phyloP scores from a whole-genome alignment of 352 stramenopile genomes.

The Globisporangium lucens region DNA sequence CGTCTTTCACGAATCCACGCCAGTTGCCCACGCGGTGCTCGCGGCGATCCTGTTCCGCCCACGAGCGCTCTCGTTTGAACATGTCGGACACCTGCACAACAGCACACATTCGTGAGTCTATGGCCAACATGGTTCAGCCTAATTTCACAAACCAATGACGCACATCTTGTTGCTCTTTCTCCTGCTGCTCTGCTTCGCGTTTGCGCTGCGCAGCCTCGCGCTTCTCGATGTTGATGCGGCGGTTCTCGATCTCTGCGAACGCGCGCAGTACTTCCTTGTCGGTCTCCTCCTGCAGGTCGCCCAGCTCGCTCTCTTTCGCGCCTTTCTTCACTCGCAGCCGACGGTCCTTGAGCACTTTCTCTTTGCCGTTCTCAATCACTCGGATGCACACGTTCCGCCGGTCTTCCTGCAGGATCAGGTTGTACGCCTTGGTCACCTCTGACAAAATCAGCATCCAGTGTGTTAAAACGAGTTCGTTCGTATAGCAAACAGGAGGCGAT shows the following conservation, averaged over 20 bases:
- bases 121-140: not conserved
- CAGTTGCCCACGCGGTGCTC: constrained; percentile 81
- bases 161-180: constrained; percentile 71
- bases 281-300: constrained; percentile 51
- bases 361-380: constrained; percentile 74
- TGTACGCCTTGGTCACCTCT: constrained; percentile 88
- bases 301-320: constrained; percentile 64
- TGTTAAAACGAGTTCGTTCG: too few species aligned
- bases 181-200: constrained; percentile 68
- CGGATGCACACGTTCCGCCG: constrained; percentile 74
- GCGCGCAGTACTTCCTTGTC: constrained; percentile 79
- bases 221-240: constrained; percentile 69
- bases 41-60: constrained; percentile 71
- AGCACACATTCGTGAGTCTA: not conserved
- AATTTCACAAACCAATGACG: constrained; percentile 12
- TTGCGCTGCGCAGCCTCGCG: constrained; percentile 63
- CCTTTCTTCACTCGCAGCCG: constrained; percentile 79
- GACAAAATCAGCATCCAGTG: not conserved
- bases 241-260: constrained; percentile 85
- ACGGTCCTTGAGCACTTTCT: constrained; percentile 72
- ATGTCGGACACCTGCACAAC: constrained; percentile 28
- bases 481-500: too few species aligned
- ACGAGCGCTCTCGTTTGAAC: constrained; percentile 77
- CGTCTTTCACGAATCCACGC: constrained; percentile 73
- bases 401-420: constrained; percentile 82